phyloP scores from a whole-genome alignment of 2,329 filamentous ascomycete genomes.

The Tympanopsis confertula region DNA sequence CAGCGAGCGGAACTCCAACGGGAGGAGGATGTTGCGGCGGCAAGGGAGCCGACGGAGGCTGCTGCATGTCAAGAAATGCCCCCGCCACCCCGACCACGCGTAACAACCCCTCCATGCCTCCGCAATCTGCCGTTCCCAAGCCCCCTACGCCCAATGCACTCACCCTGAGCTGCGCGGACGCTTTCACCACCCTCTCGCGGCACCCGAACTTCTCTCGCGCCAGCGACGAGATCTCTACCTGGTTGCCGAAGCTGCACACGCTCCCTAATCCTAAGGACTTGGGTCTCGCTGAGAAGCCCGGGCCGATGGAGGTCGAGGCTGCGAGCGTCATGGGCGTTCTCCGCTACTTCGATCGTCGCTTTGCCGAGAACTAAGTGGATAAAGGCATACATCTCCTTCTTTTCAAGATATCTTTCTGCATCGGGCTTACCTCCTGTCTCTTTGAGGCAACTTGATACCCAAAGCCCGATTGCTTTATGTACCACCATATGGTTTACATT shows the following conservation, averaged over 20 bases:
- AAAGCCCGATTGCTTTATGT: no score
- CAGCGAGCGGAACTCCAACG: not conserved
- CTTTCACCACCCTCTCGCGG: not conserved
- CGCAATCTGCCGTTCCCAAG: slow-evolving; percentile 66
- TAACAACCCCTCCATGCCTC: no score
- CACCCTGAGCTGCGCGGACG: not conserved
- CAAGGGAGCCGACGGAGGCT: not conserved
- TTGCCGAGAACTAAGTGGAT: not conserved
- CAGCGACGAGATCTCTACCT: not conserved
- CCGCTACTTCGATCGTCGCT: not conserved
- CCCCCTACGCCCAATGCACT: slow-evolving; percentile 41
- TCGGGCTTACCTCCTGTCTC: no score
- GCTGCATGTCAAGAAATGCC: not conserved
- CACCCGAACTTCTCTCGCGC: slow-evolving; percentile 1
- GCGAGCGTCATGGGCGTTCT: slow-evolving; percentile 1
- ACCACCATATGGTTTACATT: no score
- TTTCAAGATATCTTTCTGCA: not conserved
- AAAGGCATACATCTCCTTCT: not conserved
- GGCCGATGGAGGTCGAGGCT: not conserved
- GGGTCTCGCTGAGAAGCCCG: not conserved
- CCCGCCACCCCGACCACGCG: no score
- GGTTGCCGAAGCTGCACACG: slow-evolving; percentile 1
- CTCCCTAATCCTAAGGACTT: not conserved
- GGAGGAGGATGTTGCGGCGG: not conserved
- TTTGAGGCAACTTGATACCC: no score